A percentile compares a stretch with the other conserved stretches of the same genome.
These are phyloP conservation scores for Candida ascalaphidarum DNA, from an alignment of 805 yeast species.

Conservation along the genomic window DNA sequence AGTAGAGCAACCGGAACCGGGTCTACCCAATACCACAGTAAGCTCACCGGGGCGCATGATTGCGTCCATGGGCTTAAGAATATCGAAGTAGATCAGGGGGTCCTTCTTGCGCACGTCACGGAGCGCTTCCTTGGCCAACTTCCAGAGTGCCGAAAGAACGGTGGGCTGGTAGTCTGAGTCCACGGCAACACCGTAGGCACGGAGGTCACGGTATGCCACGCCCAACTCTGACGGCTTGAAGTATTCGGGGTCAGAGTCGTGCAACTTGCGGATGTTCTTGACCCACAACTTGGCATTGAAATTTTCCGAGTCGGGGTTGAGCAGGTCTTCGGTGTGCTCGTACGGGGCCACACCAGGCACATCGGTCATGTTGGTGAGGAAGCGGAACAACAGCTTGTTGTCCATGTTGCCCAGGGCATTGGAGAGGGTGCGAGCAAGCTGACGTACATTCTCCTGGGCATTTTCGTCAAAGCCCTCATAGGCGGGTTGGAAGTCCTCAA, in stretches of 20 bases:
- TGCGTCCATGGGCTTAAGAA: constrained; percentile 27
- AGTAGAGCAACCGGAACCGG: constrained; percentile 35
- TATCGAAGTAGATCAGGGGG: constrained; percentile 19
- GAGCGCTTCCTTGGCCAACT: constrained; percentile 7
- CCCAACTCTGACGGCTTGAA: constrained; percentile 8
- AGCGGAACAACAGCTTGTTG: constrained; percentile 20
- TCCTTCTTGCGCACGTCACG: constrained; percentile 11
- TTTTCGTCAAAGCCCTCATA: no score
- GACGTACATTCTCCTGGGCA: no score
- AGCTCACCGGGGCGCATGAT: constrained; percentile 30
- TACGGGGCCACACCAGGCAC: constrained; percentile 12
- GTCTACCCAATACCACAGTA: constrained; percentile 34
- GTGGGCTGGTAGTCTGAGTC: constrained; percentile 9
- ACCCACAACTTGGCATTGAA: constrained; percentile 8
- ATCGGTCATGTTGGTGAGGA: constrained; percentile 37
- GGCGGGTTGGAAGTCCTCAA: no score
- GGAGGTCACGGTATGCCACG: constrained; percentile 7
- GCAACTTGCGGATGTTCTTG: constrained; percentile 4
- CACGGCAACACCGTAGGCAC: constrained; percentile 6
- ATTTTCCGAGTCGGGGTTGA: constrained; percentile 4
- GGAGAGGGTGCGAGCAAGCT: no score
- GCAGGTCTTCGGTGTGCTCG: constrained; percentile 5
- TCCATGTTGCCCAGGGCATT: constrained; percentile 4
- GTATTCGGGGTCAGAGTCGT: constrained; percentile 6
- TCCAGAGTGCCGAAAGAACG: constrained; percentile 4